Conservation (phyloP, 164 flowering plant genomes). For the Aristolochia fimbriata region DNA sequence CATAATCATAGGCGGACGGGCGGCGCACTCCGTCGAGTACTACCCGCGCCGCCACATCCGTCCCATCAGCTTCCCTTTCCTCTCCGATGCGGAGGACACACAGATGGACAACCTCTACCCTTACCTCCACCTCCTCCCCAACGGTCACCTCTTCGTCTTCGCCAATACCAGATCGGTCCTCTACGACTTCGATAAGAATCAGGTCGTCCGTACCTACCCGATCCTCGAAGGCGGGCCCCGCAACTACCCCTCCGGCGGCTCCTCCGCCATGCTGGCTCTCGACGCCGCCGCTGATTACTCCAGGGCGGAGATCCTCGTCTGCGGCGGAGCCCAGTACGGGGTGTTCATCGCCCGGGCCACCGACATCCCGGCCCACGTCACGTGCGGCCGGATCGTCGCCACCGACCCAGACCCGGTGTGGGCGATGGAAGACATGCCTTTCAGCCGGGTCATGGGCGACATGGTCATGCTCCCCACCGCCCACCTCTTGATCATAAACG, state of each 20-base stretch:
- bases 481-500: constrained; percentile 65
- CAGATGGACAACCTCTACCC: constrained; percentile 88
- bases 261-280: constrained; percentile 70
- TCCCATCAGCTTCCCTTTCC: constrained; percentile 44
- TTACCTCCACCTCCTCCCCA: constrained; percentile 71
- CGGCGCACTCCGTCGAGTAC: constrained; percentile 38
- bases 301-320: constrained; percentile 58
- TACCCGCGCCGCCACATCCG: constrained; percentile 42
- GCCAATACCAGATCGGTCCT: constrained; percentile 57
- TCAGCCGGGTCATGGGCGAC: constrained; percentile 82
- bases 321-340: constrained; percentile 81
- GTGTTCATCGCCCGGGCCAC: constrained; percentile 40
- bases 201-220: constrained; percentile 36
- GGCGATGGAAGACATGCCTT: constrained; percentile 85
- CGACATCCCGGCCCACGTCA: constrained; percentile 62
- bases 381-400: constrained; percentile 74
- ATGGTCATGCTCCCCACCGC: constrained; percentile 91
- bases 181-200: constrained; percentile 33
- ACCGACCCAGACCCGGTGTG: constrained; percentile 50
- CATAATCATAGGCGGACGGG: constrained; percentile 33
- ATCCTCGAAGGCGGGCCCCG: constrained; percentile 66
- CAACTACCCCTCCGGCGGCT: constrained; percentile 84
- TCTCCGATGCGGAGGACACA: constrained; percentile 36
- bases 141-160: constrained; percentile 71
- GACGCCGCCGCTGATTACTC: constrained; percentile 28